Conservation (phyloP, 2,329 filamentous ascomycete species). For the Fusarium musae region DNA sequence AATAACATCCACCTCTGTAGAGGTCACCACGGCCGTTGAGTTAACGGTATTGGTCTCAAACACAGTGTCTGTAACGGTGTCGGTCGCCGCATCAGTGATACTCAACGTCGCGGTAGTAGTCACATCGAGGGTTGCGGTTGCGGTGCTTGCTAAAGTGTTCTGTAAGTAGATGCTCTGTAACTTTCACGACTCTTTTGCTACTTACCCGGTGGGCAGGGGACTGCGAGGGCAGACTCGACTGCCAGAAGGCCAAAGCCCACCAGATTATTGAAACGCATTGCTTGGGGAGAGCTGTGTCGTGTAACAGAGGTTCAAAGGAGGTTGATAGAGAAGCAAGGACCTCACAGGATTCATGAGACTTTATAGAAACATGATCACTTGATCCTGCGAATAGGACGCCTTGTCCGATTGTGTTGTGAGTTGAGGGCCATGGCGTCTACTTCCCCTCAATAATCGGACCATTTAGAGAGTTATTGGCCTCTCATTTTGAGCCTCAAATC, state of each 20-base stretch:
- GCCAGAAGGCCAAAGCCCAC: slow-evolving; percentile 12
- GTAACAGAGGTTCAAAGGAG: neutral
- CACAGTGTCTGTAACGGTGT: neutral
- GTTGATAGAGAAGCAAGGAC: neutral
- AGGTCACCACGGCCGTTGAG: neutral
- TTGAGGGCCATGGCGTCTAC: neutral
- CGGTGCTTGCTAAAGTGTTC: neutral
- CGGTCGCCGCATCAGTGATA: neutral
- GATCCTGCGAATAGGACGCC: neutral
- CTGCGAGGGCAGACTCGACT: slow-evolving; percentile 15
- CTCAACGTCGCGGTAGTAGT: neutral
- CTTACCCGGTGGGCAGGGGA: slow-evolving; percentile 3
- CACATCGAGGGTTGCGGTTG: neutral
- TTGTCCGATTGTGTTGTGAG: neutral
- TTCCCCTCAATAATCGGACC: neutral
- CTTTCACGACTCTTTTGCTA: neutral
- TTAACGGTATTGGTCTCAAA: neutral
- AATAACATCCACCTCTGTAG: neutral
- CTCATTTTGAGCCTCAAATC: no score
- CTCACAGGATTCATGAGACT: neutral
- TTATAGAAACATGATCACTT: neutral
- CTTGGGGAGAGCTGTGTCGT: neutral
- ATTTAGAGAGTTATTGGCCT: neutral
- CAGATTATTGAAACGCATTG: slow-evolving; percentile 2
- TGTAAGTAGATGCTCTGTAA: neutral